phyloP scores from a whole-genome alignment of 1,139 yeast species.

The Candida labiduridarum region DNA sequence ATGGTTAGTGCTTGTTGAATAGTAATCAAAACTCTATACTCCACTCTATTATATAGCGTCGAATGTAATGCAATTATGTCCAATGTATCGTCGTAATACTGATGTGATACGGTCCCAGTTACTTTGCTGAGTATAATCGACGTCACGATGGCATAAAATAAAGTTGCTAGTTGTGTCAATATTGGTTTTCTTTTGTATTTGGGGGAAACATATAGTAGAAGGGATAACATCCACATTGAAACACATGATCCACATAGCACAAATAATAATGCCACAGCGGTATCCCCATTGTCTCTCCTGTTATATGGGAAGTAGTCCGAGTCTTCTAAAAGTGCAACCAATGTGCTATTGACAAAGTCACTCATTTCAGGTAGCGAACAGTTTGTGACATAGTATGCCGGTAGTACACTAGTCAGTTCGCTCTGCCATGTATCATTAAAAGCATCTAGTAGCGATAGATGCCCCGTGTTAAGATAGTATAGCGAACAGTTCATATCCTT shows the following conservation, averaged over 20 bases:
- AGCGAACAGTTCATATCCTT: conserved; percentile 37
- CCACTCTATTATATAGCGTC: conserved; percentile 28
- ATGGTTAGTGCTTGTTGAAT: conserved; percentile 38
- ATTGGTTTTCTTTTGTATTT: conserved; percentile 50
- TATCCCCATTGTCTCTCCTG: conserved; percentile 40
- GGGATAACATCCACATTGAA: conserved; percentile 56
- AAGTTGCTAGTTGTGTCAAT: conserved; percentile 47
- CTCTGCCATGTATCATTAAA: conserved; percentile 20
- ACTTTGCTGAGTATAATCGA: conserved; percentile 44
- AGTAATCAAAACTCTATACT: conserved; percentile 32
- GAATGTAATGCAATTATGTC: conserved; percentile 38
- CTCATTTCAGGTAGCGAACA: conserved; percentile 26
- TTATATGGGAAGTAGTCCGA: conserved; percentile 22
- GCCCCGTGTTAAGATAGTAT: conserved; percentile 39
- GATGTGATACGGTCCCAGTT: conserved; percentile 34
- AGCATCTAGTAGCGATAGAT: conserved; percentile 21
- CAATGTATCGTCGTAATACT: conserved; percentile 40
- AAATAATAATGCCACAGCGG: conserved; percentile 47
- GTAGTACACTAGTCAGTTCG: conserved; percentile 23
- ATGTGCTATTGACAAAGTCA: neutral
- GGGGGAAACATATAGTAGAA: conserved; percentile 48
- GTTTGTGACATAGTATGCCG: conserved; percentile 48
- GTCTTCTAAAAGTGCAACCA: neutral
- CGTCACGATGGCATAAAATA: conserved; percentile 45
- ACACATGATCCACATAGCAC: conserved; percentile 46